phyloP scores from a whole-genome alignment of 2,329 filamentous ascomycete genomes.

The Alternaria sp. region DNA sequence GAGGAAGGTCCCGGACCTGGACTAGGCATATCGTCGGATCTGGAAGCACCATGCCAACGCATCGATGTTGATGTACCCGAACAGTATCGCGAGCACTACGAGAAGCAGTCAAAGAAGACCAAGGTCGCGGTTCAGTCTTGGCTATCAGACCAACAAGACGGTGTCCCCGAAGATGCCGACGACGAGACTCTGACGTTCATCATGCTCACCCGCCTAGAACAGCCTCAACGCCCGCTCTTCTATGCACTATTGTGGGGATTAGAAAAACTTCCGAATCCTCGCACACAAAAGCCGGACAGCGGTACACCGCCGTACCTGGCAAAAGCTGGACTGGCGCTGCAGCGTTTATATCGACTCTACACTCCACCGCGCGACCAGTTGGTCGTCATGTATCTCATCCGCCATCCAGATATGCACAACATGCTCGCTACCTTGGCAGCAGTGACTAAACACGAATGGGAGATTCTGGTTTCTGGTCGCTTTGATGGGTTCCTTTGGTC shows the following conservation, averaged over 20 bases:
- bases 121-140: slow-evolving; percentile 90
- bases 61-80: slow-evolving; percentile 94
- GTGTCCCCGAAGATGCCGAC: slow-evolving; percentile 86
- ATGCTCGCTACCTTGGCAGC: slow-evolving; percentile 86
- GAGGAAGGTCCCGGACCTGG: slow-evolving; percentile 62
- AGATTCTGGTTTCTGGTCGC: slow-evolving; percentile 89
- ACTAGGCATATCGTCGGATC: slow-evolving; percentile 61
- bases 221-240: slow-evolving; percentile 79
- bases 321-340: slow-evolving; percentile 79
- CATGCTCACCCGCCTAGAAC: slow-evolving; percentile 84
- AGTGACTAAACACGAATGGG: slow-evolving; percentile 94
- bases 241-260: slow-evolving; percentile 76
- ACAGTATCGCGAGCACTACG: slow-evolving; percentile 90
- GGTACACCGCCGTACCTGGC: slow-evolving; percentile 76
- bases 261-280: slow-evolving; percentile 60
- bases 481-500: slow-evolving; percentile 97
- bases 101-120: slow-evolving; percentile 90
- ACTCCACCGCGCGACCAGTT: slow-evolving; percentile 83
- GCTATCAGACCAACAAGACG: slow-evolving; percentile 81
- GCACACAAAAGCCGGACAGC: slow-evolving; percentile 71
- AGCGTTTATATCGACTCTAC: slow-evolving; percentile 81
- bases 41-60: slow-evolving; percentile 71
- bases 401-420: slow-evolving; percentile 82
- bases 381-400: slow-evolving; percentile 83
- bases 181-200: slow-evolving; percentile 94